Evolutionary conservation across 148 eudicot genomes (phyloP).

Genomic region (Camellia sinensis): DNA sequence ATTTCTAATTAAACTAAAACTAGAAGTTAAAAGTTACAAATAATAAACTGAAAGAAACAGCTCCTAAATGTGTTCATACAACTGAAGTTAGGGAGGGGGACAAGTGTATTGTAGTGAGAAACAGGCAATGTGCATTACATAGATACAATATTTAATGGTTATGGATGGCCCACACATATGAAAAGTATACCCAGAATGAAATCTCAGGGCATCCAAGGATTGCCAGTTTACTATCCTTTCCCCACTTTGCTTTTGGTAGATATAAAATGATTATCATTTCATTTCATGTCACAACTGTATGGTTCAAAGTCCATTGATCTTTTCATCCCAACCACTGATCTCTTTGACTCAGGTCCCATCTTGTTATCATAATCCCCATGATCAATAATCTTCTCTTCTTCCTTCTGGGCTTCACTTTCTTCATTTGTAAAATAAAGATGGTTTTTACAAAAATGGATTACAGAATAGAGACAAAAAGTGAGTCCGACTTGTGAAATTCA

Average conservation of each 20-base stretch:
- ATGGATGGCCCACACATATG: not conserved
- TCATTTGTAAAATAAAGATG: conserved; percentile 30
- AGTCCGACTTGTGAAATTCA: too few species aligned
- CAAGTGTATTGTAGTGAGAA: not conserved
- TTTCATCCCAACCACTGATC: conserved; percentile 39
- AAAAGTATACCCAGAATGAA: not conserved
- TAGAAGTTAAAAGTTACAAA: too few species aligned
- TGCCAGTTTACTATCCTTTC: conserved; percentile 2
- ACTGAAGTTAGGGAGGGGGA: not conserved
- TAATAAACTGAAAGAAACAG: not conserved
- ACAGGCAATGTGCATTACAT: conserved; percentile 11
- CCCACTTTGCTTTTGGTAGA: not conserved
- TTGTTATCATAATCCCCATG: conserved; percentile 10
- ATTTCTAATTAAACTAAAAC: too few species aligned
- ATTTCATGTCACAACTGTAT: conserved; percentile 20
- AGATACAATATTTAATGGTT: too few species aligned
- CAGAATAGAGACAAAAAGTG: too few species aligned
- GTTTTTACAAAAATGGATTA: too few species aligned
- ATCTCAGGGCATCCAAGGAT: conserved; percentile 16
- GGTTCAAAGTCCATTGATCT: conserved; percentile 32
- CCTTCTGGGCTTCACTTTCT: conserved; percentile 31
- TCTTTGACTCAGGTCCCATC: conserved; percentile 20
- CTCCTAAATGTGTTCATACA: not conserved
- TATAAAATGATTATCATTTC: conserved; percentile 6
- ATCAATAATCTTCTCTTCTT: conserved; percentile 10